phyloP scores from a whole-genome alignment of 108 stramenopile species.

The Aurantiochytrium sp. region DNA sequence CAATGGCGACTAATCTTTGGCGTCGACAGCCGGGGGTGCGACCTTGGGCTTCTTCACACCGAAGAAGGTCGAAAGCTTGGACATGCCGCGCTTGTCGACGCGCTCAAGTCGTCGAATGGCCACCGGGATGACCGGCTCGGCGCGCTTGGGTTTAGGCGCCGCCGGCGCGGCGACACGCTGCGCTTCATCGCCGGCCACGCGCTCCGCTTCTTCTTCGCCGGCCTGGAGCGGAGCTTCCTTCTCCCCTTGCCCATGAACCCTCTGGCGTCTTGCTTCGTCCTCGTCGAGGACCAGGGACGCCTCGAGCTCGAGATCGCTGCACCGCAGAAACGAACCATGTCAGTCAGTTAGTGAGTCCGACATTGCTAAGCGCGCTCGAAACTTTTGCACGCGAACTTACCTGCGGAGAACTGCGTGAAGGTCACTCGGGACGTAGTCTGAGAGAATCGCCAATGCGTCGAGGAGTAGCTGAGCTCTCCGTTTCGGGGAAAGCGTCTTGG shows the following conservation, averaged over 20 bases:
- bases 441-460: neutral
- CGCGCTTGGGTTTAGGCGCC: neutral
- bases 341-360: too few species aligned
- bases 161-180: neutral
- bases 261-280: too few species aligned
- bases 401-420: neutral
- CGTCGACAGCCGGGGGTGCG: too few species aligned
- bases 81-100: neutral
- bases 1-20: too few species aligned
- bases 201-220: too few species aligned
- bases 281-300: too few species aligned
- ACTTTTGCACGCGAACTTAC: too few species aligned
- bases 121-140: neutral
- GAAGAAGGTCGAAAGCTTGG: neutral
- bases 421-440: neutral
- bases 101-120: neutral
- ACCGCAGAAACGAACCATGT: too few species aligned
- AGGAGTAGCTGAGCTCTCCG: neutral
- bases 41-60: neutral
- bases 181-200: neutral
- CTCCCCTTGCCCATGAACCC: too few species aligned
- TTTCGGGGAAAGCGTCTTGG: neutral
- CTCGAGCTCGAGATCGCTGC: too few species aligned
- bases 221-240: too few species aligned
- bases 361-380: too few species aligned